A percentile compares a stretch with the other conserved stretches of the same genome.
phyloP scores from a whole-genome alignment of 2,329 filamentous ascomycete genomes.

The Passalora sequoiae region DNA sequence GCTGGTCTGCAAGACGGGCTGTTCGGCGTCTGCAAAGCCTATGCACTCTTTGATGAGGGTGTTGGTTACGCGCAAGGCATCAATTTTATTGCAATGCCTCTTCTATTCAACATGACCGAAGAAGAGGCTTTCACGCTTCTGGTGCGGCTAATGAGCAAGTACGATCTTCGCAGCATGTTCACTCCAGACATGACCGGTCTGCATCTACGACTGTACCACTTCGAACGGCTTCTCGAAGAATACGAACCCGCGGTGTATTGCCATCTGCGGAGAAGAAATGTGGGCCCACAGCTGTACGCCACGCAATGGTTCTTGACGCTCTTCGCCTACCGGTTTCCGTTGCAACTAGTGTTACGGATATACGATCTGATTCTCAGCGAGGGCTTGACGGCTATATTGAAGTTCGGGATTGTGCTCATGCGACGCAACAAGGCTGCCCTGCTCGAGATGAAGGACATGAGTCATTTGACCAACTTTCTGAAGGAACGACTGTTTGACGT shows the following conservation, averaged over 20 bases:
- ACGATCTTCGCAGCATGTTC: conserved; percentile 86
- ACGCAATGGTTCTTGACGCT: conserved; percentile 98
- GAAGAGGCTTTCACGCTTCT: conserved; percentile 94
- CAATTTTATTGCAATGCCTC: conserved; percentile 96
- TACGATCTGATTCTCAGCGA: conserved; percentile 94
- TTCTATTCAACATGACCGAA: conserved; percentile 97
- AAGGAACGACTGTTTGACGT: conserved; percentile 94
- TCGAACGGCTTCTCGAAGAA: conserved; percentile 89
- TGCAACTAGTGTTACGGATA: conserved; percentile 91
- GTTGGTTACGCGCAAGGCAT: conserved; percentile 98
- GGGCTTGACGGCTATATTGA: conserved; percentile 80
- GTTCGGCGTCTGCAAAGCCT: conserved; percentile 95
- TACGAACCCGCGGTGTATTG: conserved; percentile 91
- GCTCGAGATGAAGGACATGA: conserved; percentile 85
- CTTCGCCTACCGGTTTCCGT: conserved; percentile 95
- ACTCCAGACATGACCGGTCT: conserved; percentile 94
- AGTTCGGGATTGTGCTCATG: conserved; percentile 94
- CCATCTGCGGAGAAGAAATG: conserved; percentile 80
- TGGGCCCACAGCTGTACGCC: conserved; percentile 87
- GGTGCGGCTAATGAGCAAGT: conserved; percentile 93
- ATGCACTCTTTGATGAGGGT: conserved; percentile 87
- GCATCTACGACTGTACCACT: conserved; percentile 89
- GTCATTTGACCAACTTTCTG: conserved; percentile 77
- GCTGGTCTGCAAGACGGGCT: conserved; percentile 88
- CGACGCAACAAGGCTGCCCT: conserved; percentile 80